Evolutionary conservation across 345 rosid species (phyloP), one percentile per base, ranked within the genome.

Genomic region (Brassica incana): DNA sequence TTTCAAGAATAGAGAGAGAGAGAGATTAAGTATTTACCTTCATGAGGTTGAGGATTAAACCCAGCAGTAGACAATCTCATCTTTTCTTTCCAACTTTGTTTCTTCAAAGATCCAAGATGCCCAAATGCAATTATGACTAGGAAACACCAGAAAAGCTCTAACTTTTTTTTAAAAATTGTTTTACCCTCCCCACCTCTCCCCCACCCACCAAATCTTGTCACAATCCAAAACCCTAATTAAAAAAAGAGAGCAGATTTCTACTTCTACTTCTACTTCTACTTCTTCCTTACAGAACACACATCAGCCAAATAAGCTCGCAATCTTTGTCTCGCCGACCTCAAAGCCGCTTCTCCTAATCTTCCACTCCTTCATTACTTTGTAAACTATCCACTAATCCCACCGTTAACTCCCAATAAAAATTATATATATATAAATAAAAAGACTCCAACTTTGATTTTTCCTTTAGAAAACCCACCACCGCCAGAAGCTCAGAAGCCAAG

Each of bases 61-160:
- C 97, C 95, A 88, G 97, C 91, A 23, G 97, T 78, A 84, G 97
- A 88, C 74, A 89, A 93, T 86, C 92, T 95, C 99, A 95, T 95
- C 75, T 82, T 74, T n/a, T 65, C 32, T 69, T 63, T 82, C 67
- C 77, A 80, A 65, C 76, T 77, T 20, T 68, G 43, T 76, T 16
- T 52, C 78, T 80, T 75, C 78, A 85, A 80, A 85, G 88, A 87
- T 82, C 83, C 40, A 78, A 78, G 79, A 69, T 35, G 78, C 77
- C 32, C 6, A 81, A 71, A 72, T 65, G 83, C 66, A 63, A 77
- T 77, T 73, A 72, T 66, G 77, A 76, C 4, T 4, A 81, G 6
- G 30, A 70, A 67, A 76, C 77, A 65, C 73, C 11, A 76, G 72
- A 62, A 75, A 62, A 72, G 75, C 54, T 65, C 15, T 69, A 68